phyloP scores from a whole-genome alignment of 257 asterid species.

The Penstemon newberryi region DNA sequence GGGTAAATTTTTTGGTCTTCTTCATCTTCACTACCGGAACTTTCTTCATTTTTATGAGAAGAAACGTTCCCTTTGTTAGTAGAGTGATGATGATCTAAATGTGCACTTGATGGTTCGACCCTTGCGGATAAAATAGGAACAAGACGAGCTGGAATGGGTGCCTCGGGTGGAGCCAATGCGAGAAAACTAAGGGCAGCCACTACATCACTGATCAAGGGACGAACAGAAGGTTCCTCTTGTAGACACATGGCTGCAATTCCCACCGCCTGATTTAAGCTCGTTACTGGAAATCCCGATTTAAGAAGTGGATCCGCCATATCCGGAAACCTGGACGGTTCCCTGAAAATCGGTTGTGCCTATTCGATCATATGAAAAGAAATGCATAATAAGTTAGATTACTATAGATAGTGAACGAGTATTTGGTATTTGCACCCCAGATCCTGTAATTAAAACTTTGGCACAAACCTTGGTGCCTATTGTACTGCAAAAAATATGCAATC shows the following conservation, averaged over 20 bases:
- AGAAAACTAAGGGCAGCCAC: constrained; percentile 69
- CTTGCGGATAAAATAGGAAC: constrained; percentile 35
- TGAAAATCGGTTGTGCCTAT: constrained; percentile 66
- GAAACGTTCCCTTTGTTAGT: constrained; percentile 9
- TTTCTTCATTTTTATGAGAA: constrained; percentile 20
- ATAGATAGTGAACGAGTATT: too few relatives aligned
- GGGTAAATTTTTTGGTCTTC: constrained; percentile 2
- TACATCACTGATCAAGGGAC: constrained; percentile 69
- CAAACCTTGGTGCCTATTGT: too few relatives aligned
- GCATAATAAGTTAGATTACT: constrained; percentile 6
- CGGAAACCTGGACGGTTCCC: constrained; percentile 59
- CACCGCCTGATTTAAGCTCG: constrained; percentile 70
- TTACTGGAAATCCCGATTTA: constrained; percentile 36
- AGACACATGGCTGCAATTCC: constrained; percentile 87
- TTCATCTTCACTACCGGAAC: constrained; percentile 30
- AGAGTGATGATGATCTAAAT: constrained; percentile 19
- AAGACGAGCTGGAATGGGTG: constrained; percentile 47
- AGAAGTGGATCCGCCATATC: constrained; percentile 75
- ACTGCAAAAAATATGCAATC: too few relatives aligned
- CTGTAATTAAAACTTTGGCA: not conserved
- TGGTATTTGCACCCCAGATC: not conserved
- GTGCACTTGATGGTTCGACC: constrained; percentile 22
- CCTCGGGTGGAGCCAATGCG: constrained; percentile 53
- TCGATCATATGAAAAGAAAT: constrained; percentile 1
- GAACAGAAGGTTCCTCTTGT: constrained; percentile 70